Evolutionary conservation across 75 land plant genomes (phyloP).

Genomic region (Picea glauca): DNA sequence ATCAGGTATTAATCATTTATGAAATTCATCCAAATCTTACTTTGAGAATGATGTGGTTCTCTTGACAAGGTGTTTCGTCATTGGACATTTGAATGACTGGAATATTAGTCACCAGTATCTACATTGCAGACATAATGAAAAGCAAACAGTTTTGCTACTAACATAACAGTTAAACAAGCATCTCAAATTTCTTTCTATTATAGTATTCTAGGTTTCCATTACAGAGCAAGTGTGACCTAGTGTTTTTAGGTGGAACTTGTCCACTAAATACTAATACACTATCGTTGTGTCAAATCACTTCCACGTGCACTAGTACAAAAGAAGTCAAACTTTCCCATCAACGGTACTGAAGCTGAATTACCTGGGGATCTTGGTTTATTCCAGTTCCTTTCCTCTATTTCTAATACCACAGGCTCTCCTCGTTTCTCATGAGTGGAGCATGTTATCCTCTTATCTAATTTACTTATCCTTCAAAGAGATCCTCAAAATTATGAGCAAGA

Average conservation of each 20-base stretch:
- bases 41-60: background rate
- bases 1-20: background rate
- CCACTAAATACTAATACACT: background rate
- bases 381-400: background rate
- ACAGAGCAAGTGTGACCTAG: background rate
- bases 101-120: background rate
- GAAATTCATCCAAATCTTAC: background rate
- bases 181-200: background rate
- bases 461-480: too few relatives aligned
- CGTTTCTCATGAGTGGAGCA: conserved; percentile 1
- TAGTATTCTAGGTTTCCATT: background rate
- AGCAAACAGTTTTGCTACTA: background rate
- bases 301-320: background rate
- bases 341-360: background rate
- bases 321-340: background rate
- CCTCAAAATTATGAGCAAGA: too few relatives aligned
- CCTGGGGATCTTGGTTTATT: background rate
- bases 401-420: background rate
- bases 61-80: background rate
- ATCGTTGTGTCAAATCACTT: background rate
- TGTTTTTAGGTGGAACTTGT: background rate
- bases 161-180: background rate
- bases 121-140: background rate
- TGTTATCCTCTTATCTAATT: too few relatives aligned
- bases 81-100: background rate